Evolutionary conservation across 2,329 filamentous ascomycete genomes (phyloP), one percentile per base, ranked within the genome.

Genomic region (Emergomyces pasteurianus): DNA sequence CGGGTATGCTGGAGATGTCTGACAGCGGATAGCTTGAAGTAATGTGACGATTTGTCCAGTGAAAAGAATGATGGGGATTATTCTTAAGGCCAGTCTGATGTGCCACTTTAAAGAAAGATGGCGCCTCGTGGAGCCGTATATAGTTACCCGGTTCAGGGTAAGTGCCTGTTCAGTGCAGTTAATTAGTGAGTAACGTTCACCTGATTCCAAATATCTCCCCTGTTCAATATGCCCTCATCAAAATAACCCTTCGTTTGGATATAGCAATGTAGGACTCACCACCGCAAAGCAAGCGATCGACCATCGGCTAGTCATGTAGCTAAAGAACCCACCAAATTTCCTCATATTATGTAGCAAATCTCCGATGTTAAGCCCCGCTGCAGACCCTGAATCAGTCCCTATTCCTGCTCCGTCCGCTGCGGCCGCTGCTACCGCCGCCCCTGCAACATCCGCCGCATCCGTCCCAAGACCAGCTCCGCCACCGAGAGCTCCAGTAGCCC

Each of bases 301-400:
- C 94, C 94, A 97, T 73, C 88, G 88, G 74, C 90, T 95, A 1
- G 89, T 95, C 50, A 91, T 81, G 74, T 97, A 99, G 67, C 86
- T 88, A 74, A 97, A 92, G 62, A 97, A 85, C 63, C 89, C 91
- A 52, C 90, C 89, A 50, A 96, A 80, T 50, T 88, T 90, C 70
- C 86, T 84, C 65, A 83, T 68, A 4, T 78, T 76, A 61, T 80
- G 77, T 58, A 82, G 75, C 60, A 79, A 72, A 62, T 79, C 75
- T n/a, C 70, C 63, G 46, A 78, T 62, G 53, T 73, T 72, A 53
- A 71, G 68, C n/a, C 70, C 67, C 59, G 77, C 70, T 16, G 70
- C 68, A 40, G 65, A 66, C n/a, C 67, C 71, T 42, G 68, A 69
- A 36, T 73, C 72, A 26, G 68, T 71, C 16, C 70, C 67, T 40